Conservation (phyloP, 768 basidiomycete species). For the Cyclocybe cylindracea region DNA sequence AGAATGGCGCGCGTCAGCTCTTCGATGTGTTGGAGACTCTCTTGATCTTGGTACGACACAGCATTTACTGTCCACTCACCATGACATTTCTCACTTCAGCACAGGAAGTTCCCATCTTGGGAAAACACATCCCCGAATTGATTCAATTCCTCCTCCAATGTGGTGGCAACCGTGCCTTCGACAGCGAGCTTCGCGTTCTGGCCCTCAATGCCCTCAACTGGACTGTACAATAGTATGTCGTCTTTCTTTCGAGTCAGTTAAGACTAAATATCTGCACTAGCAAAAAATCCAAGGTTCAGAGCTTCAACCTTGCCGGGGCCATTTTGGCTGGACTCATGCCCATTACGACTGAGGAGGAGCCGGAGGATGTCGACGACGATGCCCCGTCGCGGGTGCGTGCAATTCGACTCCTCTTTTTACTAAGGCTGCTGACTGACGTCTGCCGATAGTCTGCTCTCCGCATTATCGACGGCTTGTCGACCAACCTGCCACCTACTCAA, state of each 20-base stretch:
- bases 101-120: constrained; percentile 92
- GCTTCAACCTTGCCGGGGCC: constrained; percentile 75
- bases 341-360: constrained; percentile 90
- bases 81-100: constrained; percentile 10
- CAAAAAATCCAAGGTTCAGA: constrained; percentile 96
- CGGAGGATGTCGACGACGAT: constrained; percentile 91
- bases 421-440: not conserved
- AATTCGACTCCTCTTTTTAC: not conserved
- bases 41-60: constrained; percentile 73
- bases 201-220: constrained; percentile 93
- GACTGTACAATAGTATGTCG: constrained; percentile 90
- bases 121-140: constrained; percentile 84
- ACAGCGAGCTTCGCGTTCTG: constrained; percentile 82
- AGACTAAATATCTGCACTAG: constrained; percentile 37
- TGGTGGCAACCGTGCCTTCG: constrained; percentile 76
- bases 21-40: constrained; percentile 97
- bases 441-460: constrained; percentile 81
- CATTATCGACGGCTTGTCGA: constrained; percentile 90
- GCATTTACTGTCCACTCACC: not conserved
- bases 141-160: constrained; percentile 86
- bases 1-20: constrained; percentile 79
- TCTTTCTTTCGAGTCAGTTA: not conserved
- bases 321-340: constrained; percentile 94
- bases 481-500: constrained; percentile 89
- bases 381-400: constrained; percentile 82